Base-by-base conservation (phyloP, 805 yeast species). In the Isabelozyma heimii region DNA sequence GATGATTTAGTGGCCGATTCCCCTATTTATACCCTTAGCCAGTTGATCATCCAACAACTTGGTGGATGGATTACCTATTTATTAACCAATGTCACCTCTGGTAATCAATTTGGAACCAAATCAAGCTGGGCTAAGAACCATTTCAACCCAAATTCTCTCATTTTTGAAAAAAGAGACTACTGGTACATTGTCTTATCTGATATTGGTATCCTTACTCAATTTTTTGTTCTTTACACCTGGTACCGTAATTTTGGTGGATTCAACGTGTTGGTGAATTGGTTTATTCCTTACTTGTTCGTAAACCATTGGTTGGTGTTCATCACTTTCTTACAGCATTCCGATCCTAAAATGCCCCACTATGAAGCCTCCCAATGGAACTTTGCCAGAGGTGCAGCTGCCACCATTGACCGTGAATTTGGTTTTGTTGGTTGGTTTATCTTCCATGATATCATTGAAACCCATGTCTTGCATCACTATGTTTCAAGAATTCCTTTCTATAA, bases 251-350 rank as follows among this genome's bases (percentile, higher is more conserved):
- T 78, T 61, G 95, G 96, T 39, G 75, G 70, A 38, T 84, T 82
- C 71, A 77, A 80, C 63, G 71, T 84, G 52, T 65, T 82, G 48
- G 76, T 87, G 55, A 80, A 85, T 76, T 89, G 90, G 85, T 74
- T 84, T 53, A 53, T 89, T 37, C 96, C 96, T 33, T 89, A 84
- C 70, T 56, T 87, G 46, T 84, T 84, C 70, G 90, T 86, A 55
- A 89, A 89, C 81, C 95, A 89, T 73, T 89, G 96, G 96, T 76
- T 89, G 55, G 95, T 89, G 42, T 87, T 87, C 69, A 87, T 89
- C 66, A 89, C 96, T 38, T 89, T 73, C 67, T 79, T 89, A 60
- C 96, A 89, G 69, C 96, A 89, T 72, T 80, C 94, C 14, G 92
- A 87, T 66, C 83, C 89, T 28, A 58, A 79, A 13, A 77, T 89